Conservation (phyloP, 805 yeast species). For the Lipomyces anomalus region DNA sequence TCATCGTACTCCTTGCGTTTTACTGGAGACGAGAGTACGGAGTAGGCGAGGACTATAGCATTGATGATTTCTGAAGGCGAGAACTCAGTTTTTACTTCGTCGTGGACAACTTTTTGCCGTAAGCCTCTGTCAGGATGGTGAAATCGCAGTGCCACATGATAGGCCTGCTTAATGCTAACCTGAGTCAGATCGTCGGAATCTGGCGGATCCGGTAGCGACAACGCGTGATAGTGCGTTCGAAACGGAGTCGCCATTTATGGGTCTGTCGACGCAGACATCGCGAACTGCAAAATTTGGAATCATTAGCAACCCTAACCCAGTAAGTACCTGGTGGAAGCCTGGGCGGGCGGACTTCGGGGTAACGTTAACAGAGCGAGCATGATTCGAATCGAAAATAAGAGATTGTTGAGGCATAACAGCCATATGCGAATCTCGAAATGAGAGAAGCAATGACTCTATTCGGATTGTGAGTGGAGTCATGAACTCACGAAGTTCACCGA, state of each 20-base stretch:
- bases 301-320: no score
- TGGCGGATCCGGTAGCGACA: slow-evolving; percentile 2
- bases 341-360: no score
- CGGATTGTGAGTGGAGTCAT: no score
- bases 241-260: neutral
- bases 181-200: slow-evolving; percentile 25
- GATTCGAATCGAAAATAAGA: no score
- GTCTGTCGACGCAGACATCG: no score
- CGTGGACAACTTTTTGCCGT: slow-evolving; percentile 1
- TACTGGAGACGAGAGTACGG: slow-evolving; percentile 42
- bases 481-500: no score
- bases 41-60: slow-evolving; percentile 59
- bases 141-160: slow-evolving; percentile 50
- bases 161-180: slow-evolving; percentile 53
- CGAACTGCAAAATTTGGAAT: no score
- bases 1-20: slow-evolving; percentile 49
- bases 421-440: no score
- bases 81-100: slow-evolving; percentile 11
- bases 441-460: no score
- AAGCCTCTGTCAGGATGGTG: slow-evolving; percentile 73
- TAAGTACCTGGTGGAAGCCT: no score
- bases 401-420: no score
- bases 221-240: slow-evolving; percentile 1
- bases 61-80: slow-evolving; percentile 31
- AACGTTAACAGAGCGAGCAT: no score